A percentile compares a stretch with the other conserved stretches of the same genome.
Conservation (phyloP, 345 rosid genomes). For the Schrenkiella parvula region DNA sequence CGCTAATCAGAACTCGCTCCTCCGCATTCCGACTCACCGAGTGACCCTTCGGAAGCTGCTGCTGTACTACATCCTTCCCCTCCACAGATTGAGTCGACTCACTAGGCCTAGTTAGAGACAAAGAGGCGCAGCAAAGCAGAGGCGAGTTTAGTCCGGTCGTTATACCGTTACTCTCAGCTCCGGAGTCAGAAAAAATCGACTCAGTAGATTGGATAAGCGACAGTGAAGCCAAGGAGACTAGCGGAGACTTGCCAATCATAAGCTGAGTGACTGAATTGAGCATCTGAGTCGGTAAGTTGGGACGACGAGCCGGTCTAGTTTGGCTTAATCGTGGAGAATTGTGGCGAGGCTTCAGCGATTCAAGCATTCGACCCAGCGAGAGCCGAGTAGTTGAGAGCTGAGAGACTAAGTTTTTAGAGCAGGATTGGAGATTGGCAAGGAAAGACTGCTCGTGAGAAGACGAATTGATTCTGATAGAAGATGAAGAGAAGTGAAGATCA, state of each 20-base stretch:
- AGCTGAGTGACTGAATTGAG: constrained; percentile 31
- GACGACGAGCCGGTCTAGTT: constrained; percentile 2
- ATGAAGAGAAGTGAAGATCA: constrained; percentile 24
- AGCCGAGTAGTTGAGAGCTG: constrained; percentile 23
- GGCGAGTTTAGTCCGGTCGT: constrained; percentile 25
- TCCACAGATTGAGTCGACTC: constrained; percentile 42
- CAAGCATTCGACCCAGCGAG: constrained; percentile 8
- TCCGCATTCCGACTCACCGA: constrained; percentile 50
- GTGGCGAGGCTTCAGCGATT: constrained; percentile 18
- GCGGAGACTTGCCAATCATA: constrained; percentile 29
- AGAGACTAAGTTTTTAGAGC: constrained; percentile 26
- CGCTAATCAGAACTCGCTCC: constrained; percentile 86
- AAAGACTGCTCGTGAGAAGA: constrained; percentile 4
- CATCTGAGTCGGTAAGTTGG: constrained; percentile 21
- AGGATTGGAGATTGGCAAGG: constrained; percentile 33
- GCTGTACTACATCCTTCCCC: constrained; percentile 25
- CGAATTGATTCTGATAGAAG: constrained; percentile 7
- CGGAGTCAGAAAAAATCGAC: constrained; percentile 3
- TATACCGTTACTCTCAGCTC: not conserved
- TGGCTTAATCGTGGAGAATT: not conserved
- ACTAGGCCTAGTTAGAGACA: constrained; percentile 38
- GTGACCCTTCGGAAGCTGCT: constrained; percentile 42
- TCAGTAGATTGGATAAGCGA: constrained; percentile 34
- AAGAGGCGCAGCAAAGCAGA: constrained; percentile 49
- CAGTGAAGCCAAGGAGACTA: constrained; percentile 46